Conservation (phyloP, 2,329 filamentous ascomycete species). For the Colletotrichum musae region DNA sequence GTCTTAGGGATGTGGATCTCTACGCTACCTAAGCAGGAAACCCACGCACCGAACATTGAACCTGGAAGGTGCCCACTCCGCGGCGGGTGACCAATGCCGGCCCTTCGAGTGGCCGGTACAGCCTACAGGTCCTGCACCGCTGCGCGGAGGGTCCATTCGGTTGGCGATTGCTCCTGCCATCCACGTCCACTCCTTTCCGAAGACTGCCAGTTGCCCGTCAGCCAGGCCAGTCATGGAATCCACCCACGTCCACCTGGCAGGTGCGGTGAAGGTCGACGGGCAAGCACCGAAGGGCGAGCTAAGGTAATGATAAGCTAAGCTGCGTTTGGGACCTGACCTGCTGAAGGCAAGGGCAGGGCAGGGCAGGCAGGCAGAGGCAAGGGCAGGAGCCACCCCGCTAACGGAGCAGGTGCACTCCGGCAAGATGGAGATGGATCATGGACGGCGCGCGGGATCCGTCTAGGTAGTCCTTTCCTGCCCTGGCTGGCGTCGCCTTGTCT, state of each 20-base stretch:
- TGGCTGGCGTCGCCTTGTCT: constrained; percentile 5
- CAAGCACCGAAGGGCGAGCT: neutral
- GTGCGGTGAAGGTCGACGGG: constrained; percentile 26
- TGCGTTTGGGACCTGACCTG: too few relatives aligned
- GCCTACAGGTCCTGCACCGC: neutral
- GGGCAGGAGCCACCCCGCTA: neutral
- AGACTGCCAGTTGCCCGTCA: neutral
- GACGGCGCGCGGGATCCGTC: constrained; percentile 35
- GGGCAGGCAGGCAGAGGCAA: too few relatives aligned
- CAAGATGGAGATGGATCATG: constrained; percentile 7
- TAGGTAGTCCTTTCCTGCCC: neutral
- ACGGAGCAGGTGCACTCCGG: neutral
- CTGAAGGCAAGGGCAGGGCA: too few relatives aligned
- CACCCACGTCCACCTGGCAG: constrained; percentile 2
- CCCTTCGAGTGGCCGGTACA: constrained; percentile 19
- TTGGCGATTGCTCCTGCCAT: too few relatives aligned
- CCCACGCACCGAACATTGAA: too few relatives aligned
- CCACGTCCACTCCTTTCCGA: too few relatives aligned
- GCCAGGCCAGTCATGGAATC: constrained; percentile 3
- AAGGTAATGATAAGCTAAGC: too few relatives aligned
- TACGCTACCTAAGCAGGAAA: too few relatives aligned
- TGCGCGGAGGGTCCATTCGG: constrained; percentile 12
- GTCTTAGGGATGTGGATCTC: neutral
- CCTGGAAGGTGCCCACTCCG: neutral
- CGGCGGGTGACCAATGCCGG: constrained; percentile 29